Conservation (phyloP, 352 stramenopile species). For the Globisporangium middletonii region DNA sequence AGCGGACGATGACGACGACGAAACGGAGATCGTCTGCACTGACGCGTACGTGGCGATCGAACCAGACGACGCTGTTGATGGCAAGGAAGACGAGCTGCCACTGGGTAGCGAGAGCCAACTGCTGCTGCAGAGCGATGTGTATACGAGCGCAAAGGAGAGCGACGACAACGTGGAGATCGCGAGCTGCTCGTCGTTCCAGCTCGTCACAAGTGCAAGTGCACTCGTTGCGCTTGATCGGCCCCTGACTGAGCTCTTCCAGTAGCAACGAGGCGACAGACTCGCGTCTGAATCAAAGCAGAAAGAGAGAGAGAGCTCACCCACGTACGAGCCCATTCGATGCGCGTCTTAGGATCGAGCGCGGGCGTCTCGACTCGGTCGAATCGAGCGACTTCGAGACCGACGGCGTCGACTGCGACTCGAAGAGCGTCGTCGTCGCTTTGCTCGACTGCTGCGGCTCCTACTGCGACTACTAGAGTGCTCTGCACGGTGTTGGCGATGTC, state of each 20-base stretch:
- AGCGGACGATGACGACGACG: background rate
- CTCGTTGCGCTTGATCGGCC: conserved; percentile 21
- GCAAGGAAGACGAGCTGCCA: conserved; percentile 13
- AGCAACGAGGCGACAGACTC: conserved; percentile 1
- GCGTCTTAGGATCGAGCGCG: too few species aligned
- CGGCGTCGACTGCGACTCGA: conserved; percentile 4
- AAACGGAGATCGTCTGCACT: background rate
- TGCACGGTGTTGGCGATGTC: conserved; percentile 8
- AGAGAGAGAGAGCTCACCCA: too few species aligned
- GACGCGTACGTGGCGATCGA: conserved; percentile 2
- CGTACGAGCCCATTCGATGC: too few species aligned
- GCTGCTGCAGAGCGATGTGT: conserved; percentile 8
- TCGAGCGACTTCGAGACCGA: background rate
- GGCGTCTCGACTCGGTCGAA: too few species aligned
- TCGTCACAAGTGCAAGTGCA: conserved; percentile 25
- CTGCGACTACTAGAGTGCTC: conserved; percentile 11
- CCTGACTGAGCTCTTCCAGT: conserved; percentile 13
- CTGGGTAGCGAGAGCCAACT: conserved; percentile 25
- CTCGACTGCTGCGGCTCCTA: conserved; percentile 2
- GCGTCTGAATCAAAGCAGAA: too few species aligned
- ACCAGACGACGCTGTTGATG: background rate
- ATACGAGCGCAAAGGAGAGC: background rate
- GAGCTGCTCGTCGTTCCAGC: conserved; percentile 21
- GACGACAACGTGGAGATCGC: conserved; percentile 11
- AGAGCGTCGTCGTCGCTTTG: conserved; percentile 8